Conservation (phyloP, 1,284 basidiomycete genomes). For the Rhodotorula sp. region DNA sequence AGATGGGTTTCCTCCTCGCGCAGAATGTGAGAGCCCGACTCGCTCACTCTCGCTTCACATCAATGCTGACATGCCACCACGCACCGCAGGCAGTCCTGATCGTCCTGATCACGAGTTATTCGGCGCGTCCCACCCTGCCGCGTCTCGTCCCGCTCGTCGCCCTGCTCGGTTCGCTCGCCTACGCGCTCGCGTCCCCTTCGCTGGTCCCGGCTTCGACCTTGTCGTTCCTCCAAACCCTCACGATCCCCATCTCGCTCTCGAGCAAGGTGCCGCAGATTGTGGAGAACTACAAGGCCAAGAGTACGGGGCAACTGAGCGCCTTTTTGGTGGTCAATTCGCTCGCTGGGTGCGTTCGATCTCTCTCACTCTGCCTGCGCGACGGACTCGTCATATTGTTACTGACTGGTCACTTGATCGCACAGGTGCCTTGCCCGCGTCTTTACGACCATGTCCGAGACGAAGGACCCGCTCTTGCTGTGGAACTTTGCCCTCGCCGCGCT, state of each 20-base stretch:
- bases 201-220: slow-evolving; percentile 60
- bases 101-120: slow-evolving; percentile 70
- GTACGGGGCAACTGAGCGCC: slow-evolving; percentile 85
- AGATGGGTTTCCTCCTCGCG: slow-evolving; percentile 81
- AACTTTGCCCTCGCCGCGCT: slow-evolving; percentile 76
- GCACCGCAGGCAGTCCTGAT: slow-evolving; percentile 60
- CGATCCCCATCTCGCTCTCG: slow-evolving; percentile 78
- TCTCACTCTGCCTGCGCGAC: too few relatives aligned
- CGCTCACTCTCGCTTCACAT: slow-evolving; percentile 43
- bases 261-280: slow-evolving; percentile 84
- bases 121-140: slow-evolving; percentile 37
- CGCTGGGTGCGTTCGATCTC: slow-evolving; percentile 50
- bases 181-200: slow-evolving; percentile 49
- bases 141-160: slow-evolving; percentile 45
- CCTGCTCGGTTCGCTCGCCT: slow-evolving; percentile 54
- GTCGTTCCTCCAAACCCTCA: slow-evolving; percentile 54
- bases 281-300: slow-evolving; percentile 68
- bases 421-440: slow-evolving; percentile 78
- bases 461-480: slow-evolving; percentile 71
- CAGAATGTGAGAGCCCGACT: slow-evolving; percentile 62
- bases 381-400: neutral
- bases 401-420: slow-evolving; percentile 45
- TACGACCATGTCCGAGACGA: slow-evolving; percentile 82
- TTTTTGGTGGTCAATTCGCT: slow-evolving; percentile 83
- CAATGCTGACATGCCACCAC: slow-evolving; percentile 38